A percentile compares a stretch with the other conserved stretches of the same genome.
phyloP scores from a whole-genome alignment of 1,284 basidiomycete genomes.

The Ustilago nuda region DNA sequence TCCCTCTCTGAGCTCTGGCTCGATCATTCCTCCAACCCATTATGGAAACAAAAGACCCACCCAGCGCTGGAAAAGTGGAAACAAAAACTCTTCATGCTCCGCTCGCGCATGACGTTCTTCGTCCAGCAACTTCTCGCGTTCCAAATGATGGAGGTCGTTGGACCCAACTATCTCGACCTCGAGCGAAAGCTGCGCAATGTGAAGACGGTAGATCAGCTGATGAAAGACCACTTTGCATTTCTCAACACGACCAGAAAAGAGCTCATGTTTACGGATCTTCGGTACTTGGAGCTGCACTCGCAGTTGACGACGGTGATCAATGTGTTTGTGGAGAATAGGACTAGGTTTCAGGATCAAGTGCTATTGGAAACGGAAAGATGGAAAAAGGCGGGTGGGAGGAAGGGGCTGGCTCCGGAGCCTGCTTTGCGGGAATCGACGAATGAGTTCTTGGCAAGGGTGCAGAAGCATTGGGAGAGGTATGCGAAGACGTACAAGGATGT shows the following conservation, averaged over 20 bases:
- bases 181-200: constrained; percentile 59
- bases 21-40: constrained; percentile 51
- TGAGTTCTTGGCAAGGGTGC: constrained; percentile 51
- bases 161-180: constrained; percentile 66
- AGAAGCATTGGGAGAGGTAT: constrained; percentile 60
- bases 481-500: constrained; percentile 65
- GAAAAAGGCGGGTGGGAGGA: constrained; percentile 39
- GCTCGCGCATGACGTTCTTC: constrained; percentile 66
- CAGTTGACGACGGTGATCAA: constrained; percentile 58
- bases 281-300: constrained; percentile 60
- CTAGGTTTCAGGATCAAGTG: constrained; percentile 60
- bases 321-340: constrained; percentile 60
- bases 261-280: constrained; percentile 67
- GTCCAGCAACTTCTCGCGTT: constrained; percentile 67
- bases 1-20: constrained; percentile 62
- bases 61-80: constrained; percentile 64
- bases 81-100: constrained; percentile 62
- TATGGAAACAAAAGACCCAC: constrained; percentile 59
- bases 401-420: constrained; percentile 29
- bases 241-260: constrained; percentile 65
- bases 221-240: constrained; percentile 68
- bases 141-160: constrained; percentile 64
- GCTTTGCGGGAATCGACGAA: constrained; percentile 33
- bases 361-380: constrained; percentile 50
- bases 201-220: constrained; percentile 67